Conservation (phyloP, 2,329 filamentous ascomycete genomes). For the Fusarium sublunatum region DNA sequence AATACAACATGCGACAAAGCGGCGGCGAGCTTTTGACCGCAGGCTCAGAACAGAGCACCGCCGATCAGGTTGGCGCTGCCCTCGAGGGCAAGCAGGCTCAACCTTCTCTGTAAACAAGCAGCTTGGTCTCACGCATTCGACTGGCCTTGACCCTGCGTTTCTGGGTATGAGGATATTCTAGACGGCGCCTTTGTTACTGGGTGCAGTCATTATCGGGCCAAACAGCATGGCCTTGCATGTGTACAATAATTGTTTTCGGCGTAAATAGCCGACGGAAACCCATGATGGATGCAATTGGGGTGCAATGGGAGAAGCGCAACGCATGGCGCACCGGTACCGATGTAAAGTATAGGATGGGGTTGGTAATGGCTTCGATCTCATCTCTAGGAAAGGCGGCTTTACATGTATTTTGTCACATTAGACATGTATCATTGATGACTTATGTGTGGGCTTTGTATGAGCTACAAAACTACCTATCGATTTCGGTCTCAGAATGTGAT, state of each 20-base stretch:
- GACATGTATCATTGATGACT: slow-evolving; percentile 40
- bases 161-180: slow-evolving; percentile 28
- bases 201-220: slow-evolving; percentile 39
- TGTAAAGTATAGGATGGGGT: slow-evolving; percentile 46
- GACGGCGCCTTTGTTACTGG: slow-evolving; percentile 32
- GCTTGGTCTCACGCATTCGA: slow-evolving; percentile 10
- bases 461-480: not conserved
- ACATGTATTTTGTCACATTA: slow-evolving; percentile 47
- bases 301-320: slow-evolving; percentile 35
- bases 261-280: slow-evolving; percentile 38
- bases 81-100: slow-evolving; percentile 60
- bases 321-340: slow-evolving; percentile 40
- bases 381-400: slow-evolving; percentile 45
- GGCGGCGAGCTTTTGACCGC: slow-evolving; percentile 77
- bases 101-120: slow-evolving; percentile 61
- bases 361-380: slow-evolving; percentile 48
- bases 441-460: slow-evolving; percentile 33
- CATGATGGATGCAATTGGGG: slow-evolving; percentile 41
- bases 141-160: slow-evolving; percentile 23
- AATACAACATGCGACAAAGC: slow-evolving; percentile 94
- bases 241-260: slow-evolving; percentile 48
- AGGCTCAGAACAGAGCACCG: slow-evolving; percentile 58
- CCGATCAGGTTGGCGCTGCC: slow-evolving; percentile 61
- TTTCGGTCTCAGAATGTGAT: not conserved
- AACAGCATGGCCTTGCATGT: slow-evolving; percentile 35